Base-by-base conservation (phyloP, 768 basidiomycete genomes). In the Tephrocybe rancida region DNA sequence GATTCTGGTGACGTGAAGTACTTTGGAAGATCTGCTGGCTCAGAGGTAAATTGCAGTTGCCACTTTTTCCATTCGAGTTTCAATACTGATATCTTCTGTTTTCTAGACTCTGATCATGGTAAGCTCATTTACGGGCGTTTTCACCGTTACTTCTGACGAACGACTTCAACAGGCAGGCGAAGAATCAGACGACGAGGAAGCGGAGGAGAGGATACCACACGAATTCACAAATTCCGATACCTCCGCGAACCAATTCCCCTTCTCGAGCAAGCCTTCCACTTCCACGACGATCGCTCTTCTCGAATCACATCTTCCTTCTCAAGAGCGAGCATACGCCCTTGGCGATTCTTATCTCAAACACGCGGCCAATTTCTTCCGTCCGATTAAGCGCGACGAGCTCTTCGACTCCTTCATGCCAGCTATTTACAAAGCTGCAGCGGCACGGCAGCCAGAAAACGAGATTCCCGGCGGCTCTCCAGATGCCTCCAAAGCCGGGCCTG, bases 1-100 rank as follows among this genome's bases (percentile, higher is more conserved):
- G 82, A 82, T 47, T 75, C 81, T 13, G 86, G 86, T 16, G 75
- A 82, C 52, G 74, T 82, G 52, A 83, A 81, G 59, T 88, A 86
- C 61, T 85, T 85, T 59, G 86, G 86, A 16, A 72, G 82, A 24
- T 83, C 83, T 8, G 85, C 83, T 32, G 84, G 84, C 2, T 79
- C 83, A n/a, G 84, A 86, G 73, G 78, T 81, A 45, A 39, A 67
- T 37, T 37, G 18, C 58, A 46, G 48, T 22, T 4, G 6, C 30
- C n/a, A 5, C 10, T 32, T 38, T 26, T 43, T 26, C 37, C 11
- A 38, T 38, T 18, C n/a, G 30, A 50, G 6, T 7, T 25, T 25
- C 16, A 8, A 14, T 0, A 11, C 10, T 10, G 16, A 38, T 5
- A 2, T 35, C 44, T 37, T 5, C 8, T 32, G n/a, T 37, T 25